These are phyloP conservation scores for Alternaria incomplexa DNA, from an alignment of 2,329 filamentous ascomycete species.

Conservation along the genomic window DNA sequence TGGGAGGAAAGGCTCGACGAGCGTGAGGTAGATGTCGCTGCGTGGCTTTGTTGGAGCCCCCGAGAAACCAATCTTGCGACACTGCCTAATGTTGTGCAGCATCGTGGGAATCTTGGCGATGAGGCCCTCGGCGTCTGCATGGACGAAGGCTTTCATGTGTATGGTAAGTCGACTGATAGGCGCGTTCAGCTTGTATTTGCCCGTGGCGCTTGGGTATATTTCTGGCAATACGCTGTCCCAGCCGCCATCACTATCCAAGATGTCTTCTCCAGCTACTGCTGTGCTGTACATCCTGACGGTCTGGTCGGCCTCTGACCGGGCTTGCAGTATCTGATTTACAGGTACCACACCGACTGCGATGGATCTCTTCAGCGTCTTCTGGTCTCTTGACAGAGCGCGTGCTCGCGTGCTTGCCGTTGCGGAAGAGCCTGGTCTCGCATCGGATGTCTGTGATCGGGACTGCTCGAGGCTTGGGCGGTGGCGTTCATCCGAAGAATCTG, in stretches of 20 bases:
- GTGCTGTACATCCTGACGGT: conserved; percentile 80
- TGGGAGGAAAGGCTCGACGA: conserved; percentile 79
- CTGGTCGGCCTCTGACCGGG: conserved; percentile 74
- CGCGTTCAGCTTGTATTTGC: conserved; percentile 74
- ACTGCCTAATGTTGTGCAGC: conserved; percentile 79
- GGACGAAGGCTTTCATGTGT: conserved; percentile 77
- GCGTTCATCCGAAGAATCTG: conserved; percentile 22
- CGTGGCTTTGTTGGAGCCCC: conserved; percentile 86
- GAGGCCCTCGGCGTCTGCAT: conserved; percentile 77
- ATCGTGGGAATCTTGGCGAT: conserved; percentile 88
- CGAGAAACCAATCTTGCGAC: conserved; percentile 90
- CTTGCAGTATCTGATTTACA: conserved; percentile 75
- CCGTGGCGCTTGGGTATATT: conserved; percentile 70
- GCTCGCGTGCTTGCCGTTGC: conserved; percentile 36
- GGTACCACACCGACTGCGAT: conserved; percentile 80
- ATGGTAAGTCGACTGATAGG: conserved; percentile 79
- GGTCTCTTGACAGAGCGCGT: conserved; percentile 44
- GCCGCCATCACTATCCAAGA: conserved; percentile 62
- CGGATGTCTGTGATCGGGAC: conserved; percentile 27
- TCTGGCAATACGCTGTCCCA: conserved; percentile 75
- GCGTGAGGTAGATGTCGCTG: conserved; percentile 93
- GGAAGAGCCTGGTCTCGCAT: conserved; percentile 37
- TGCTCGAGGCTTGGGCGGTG: conserved; percentile 33
- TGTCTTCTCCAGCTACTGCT: conserved; percentile 45
- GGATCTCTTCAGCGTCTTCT: conserved; percentile 67